Evolutionary conservation across 768 basidiomycete genomes (phyloP), one percentile per base, ranked within the genome.

Genomic region (Russula olivacea): DNA sequence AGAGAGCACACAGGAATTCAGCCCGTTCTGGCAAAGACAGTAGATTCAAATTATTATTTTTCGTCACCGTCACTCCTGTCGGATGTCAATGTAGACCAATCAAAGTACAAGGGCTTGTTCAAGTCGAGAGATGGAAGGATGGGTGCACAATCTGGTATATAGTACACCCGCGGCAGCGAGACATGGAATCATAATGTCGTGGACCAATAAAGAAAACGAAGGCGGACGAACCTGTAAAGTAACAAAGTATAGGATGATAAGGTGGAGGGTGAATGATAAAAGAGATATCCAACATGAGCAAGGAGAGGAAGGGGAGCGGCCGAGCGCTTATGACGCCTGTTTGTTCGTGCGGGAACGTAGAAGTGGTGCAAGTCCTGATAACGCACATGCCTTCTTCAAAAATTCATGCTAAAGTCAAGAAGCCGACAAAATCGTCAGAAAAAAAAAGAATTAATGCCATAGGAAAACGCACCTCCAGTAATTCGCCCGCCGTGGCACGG

Each of bases 401-500:
- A 98, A 98, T 9, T 96, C 94, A 72, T 98, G 95, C 95, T 98
- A 67, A 15, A 32, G 40, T 10, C 17, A n/a, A 43, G 28, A 11
- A 34, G 54, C 34, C 14, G 70, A 55, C 21, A 15, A 41, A 36
- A 30, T n/a, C 28, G 25, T 69, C 15, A 66, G 57, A 51, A 59
- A 61, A 63, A 56, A 36, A 36, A 47, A 7, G n/a, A 25, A 50
- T 41, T 43, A 58, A 12, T 36, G 12, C 47, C n/a, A 57, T 59
- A 43, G 34, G 36, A 36, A 30, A 19, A 78, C 88, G 49, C 67
- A 94, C 93, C 76, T 88, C 84, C 3, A 96, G 76, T 65, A 95
- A 73, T 77, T 95, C 93, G 64, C 83, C 84, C 63, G 90, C 93
- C 4, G 91, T 96, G 54, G 95, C 95, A 45, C 96, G 81, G 71